A percentile compares a stretch with the other conserved stretches of the same genome.
Conservation (phyloP, 2,329 filamentous ascomycete genomes). For the Curvularia eragrostidis region DNA sequence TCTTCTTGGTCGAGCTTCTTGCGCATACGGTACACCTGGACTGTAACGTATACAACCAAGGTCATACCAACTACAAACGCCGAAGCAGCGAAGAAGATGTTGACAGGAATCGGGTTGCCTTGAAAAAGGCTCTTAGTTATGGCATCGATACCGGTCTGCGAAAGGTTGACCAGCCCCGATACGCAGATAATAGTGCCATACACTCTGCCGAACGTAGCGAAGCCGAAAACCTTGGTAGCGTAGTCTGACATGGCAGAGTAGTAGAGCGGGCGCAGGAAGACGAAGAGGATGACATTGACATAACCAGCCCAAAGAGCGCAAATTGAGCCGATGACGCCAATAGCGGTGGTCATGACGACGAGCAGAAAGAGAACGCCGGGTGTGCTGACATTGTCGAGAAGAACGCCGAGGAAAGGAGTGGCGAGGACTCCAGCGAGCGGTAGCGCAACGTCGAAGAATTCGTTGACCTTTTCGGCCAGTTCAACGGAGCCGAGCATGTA, state of each 20-base stretch:
- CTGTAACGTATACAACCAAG: conserved; percentile 59
- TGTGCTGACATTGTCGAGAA: conserved; percentile 79
- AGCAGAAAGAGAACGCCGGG: conserved; percentile 72
- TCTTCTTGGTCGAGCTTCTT: conserved; percentile 46
- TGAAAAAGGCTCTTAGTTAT: conserved; percentile 74
- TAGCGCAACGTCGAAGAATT: conserved; percentile 83
- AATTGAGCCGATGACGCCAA: conserved; percentile 77
- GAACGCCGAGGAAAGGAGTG: conserved; percentile 80
- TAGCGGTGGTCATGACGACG: conserved; percentile 71
- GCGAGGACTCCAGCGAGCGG: conserved; percentile 80
- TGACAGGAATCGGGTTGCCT: conserved; percentile 78
- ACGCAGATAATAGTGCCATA: conserved; percentile 88
- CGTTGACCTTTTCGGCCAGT: conserved; percentile 72
- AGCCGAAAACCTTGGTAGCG: conserved; percentile 87
- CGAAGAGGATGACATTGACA: conserved; percentile 76
- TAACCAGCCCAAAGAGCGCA: conserved; percentile 75
- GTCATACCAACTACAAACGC: conserved; percentile 68
- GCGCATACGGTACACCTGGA: conserved; percentile 42
- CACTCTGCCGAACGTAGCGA: conserved; percentile 85
- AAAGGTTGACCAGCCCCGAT: conserved; percentile 81
- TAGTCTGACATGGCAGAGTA: conserved; percentile 92
- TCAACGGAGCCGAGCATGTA: conserved; percentile 70
- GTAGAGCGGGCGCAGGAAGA: conserved; percentile 84
- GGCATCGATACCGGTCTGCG: conserved; percentile 77
- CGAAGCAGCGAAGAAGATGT: conserved; percentile 67